Percentiles rank a stretch among this genome's conserved stretches.
These are phyloP conservation scores for Mrakia gelida DNA, from an alignment of 768 basidiomycete genomes.

Conservation along the genomic window DNA sequence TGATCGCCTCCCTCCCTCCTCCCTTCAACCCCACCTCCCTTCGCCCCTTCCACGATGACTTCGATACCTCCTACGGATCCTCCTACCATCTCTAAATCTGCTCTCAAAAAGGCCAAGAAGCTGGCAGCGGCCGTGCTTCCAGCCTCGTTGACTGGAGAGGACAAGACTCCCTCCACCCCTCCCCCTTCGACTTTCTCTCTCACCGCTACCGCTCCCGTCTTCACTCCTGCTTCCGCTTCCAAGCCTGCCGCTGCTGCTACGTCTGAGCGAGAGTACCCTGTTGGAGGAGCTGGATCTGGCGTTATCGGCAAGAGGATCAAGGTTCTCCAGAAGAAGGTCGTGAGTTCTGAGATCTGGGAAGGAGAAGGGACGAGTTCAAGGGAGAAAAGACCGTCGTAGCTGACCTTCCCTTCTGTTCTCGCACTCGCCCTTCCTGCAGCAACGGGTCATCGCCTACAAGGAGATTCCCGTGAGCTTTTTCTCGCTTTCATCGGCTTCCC, in stretches of 20 bases:
- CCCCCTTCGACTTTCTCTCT: not conserved
- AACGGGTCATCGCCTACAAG: conserved; percentile 39
- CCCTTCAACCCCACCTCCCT: too few relatives aligned
- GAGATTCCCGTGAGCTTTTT: conserved; percentile 2
- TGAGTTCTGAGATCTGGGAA: conserved; percentile 29
- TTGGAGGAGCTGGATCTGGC: conserved; percentile 27
- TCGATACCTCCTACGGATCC: not conserved
- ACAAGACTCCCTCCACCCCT: not conserved
- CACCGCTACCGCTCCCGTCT: conserved; percentile 3
- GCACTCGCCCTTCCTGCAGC: conserved; percentile 28
- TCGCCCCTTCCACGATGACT: not conserved
- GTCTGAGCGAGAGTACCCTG: conserved; percentile 2
- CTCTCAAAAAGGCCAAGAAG: conserved; percentile 12
- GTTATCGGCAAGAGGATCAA: conserved; percentile 36
- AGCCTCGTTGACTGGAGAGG: not conserved
- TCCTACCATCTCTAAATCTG: conserved; percentile 11
- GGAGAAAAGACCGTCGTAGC: not conserved
- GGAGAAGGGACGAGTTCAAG: not conserved
- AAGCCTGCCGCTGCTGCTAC: not conserved
- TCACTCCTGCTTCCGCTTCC: not conserved
- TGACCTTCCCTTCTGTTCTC: not conserved
- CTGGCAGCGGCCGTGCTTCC: not conserved
- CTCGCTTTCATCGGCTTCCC: not conserved
- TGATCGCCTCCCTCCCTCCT: too few relatives aligned
- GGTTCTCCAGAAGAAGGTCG: conserved; percentile 39